Evolutionary conservation across 352 stramenopile species (phyloP).

Genomic region (Phytophthora sansomeana): DNA sequence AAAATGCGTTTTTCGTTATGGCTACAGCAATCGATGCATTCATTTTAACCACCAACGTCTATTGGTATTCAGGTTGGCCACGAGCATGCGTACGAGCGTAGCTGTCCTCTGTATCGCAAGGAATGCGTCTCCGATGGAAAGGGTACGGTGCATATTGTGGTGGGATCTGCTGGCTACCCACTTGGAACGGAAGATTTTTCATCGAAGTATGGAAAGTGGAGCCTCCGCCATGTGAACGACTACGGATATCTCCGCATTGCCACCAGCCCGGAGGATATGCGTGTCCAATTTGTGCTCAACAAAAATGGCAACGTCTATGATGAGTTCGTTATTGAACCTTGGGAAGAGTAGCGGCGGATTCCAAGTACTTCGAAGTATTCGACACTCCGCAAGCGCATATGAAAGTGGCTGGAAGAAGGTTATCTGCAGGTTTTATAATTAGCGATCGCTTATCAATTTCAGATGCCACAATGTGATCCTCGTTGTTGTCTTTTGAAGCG

Average conservation of each 20-base stretch:
- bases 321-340: conserved; percentile 50
- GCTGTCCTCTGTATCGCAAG: conserved; percentile 78
- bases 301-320: conserved; percentile 74
- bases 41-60: conserved; percentile 13
- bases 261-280: conserved; percentile 48
- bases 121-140: conserved; percentile 63
- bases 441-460: conserved; percentile 27
- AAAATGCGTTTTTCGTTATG: background rate
- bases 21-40: background rate
- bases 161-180: conserved; percentile 78
- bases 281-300: conserved; percentile 75
- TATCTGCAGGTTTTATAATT: conserved; percentile 35
- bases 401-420: background rate
- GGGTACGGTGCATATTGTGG: conserved; percentile 78
- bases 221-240: conserved; percentile 65
- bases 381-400: background rate
- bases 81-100: conserved; percentile 92
- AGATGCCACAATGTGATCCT: background rate
- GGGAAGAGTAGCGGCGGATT: conserved; percentile 16
- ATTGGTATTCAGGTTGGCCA: conserved; percentile 70
- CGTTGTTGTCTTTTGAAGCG: conserved; percentile 4
- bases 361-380: too few species aligned
- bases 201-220: conserved; percentile 69
- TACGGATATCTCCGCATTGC: conserved; percentile 74
- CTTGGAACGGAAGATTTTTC: conserved; percentile 63